Percentiles rank a stretch among this genome's conserved stretches.
Evolutionary conservation across 2,329 filamentous ascomycete species (phyloP).

Genomic region (Colletotrichum liaoningense): DNA sequence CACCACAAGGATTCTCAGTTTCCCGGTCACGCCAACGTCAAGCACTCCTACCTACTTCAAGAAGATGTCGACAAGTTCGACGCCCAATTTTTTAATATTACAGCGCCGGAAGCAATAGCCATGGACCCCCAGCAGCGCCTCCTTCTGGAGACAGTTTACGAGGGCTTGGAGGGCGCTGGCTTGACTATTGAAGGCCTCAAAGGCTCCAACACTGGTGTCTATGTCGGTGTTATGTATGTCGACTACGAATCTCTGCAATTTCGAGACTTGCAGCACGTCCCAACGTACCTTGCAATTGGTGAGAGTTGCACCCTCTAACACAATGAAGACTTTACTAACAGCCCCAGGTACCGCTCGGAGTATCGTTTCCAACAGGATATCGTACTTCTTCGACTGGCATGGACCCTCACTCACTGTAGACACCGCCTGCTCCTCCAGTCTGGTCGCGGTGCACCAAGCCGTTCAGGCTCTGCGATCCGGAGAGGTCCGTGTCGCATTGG

Average conservation of each 20-base stretch:
- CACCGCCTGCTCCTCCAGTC: constrained; percentile 57
- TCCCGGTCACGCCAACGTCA: constrained; percentile 37
- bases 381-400: constrained; percentile 52
- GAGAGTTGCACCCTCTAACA: neutral
- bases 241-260: constrained; percentile 40
- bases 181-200: constrained; percentile 14
- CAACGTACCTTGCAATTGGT: neutral
- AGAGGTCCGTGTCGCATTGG: constrained; percentile 43
- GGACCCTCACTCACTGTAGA: constrained; percentile 55
- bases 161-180: constrained; percentile 42
- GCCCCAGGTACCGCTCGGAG: constrained; percentile 43
- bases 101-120: constrained; percentile 40
- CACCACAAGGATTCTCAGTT: neutral
- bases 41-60: constrained; percentile 37
- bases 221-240: neutral
- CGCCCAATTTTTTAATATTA: constrained; percentile 43
- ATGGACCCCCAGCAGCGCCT: constrained; percentile 48
- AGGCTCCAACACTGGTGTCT: neutral
- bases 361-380: constrained; percentile 52
- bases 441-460: constrained; percentile 55
- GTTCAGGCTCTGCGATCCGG: constrained; percentile 47
- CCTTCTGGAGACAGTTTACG: constrained; percentile 48
- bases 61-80: constrained; percentile 40
- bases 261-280: neutral
- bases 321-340: neutral